phyloP scores from a whole-genome alignment of 352 stramenopile genomes.

The Phytophthora quininea region DNA sequence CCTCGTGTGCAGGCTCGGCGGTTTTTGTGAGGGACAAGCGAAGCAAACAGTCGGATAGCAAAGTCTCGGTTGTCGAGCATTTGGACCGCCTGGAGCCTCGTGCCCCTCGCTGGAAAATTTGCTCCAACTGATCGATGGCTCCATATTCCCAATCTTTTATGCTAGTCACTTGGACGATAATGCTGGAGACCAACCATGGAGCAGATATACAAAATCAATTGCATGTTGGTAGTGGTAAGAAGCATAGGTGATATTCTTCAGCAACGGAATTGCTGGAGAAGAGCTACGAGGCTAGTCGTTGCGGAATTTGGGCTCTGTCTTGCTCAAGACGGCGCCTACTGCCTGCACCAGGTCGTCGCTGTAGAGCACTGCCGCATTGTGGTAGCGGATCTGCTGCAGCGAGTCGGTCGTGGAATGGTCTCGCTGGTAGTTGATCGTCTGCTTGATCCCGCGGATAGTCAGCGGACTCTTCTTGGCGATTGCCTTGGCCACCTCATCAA shows the following conservation, averaged over 20 bases:
- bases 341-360: conserved; percentile 84
- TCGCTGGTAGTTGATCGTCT: conserved; percentile 87
- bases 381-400: conserved; percentile 81
- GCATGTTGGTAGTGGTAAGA: background rate
- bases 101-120: conserved; percentile 64
- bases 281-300: conserved; percentile 45
- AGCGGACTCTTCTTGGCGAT: conserved; percentile 89
- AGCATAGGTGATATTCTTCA: background rate
- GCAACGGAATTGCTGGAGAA: too few relatives aligned
- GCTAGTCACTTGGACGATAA: conserved; percentile 87
- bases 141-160: conserved; percentile 93
- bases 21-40: conserved; percentile 87
- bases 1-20: conserved; percentile 16
- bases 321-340: conserved; percentile 75
- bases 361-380: conserved; percentile 86
- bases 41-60: conserved; percentile 91
- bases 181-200: conserved; percentile 92
- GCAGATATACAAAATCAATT: conserved; percentile 55
- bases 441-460: conserved; percentile 87
- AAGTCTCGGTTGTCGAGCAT: conserved; percentile 90
- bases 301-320: conserved; percentile 68
- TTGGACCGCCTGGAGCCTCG: conserved; percentile 58
- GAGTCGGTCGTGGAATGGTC: conserved; percentile 84
- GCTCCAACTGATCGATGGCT: conserved; percentile 90
- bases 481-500: conserved; percentile 48